Conservation (phyloP, 352 stramenopile species). For the Globisporangium acanthophoron region DNA sequence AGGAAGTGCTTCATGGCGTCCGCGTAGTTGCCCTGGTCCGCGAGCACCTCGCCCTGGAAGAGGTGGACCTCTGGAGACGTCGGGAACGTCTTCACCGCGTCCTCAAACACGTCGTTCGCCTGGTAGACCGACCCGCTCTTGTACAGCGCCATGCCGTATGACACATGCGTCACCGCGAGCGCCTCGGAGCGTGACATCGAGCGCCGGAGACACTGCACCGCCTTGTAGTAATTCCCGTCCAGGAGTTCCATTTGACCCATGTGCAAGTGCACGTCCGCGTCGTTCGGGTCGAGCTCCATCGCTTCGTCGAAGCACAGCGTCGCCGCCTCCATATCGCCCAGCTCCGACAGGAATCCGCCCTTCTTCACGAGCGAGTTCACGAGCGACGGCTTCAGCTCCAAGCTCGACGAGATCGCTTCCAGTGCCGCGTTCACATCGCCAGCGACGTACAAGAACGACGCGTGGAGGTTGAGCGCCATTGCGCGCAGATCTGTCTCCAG, state of each 20-base stretch:
- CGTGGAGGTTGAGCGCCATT: conserved; percentile 68
- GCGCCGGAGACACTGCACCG: conserved; percentile 62
- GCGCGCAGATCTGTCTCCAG: conserved; percentile 36
- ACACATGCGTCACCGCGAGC: conserved; percentile 68
- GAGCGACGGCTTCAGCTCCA: conserved; percentile 41
- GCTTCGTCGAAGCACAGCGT: conserved; percentile 58
- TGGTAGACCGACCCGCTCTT: conserved; percentile 81
- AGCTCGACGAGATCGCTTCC: conserved; percentile 51
- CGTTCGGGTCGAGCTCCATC: conserved; percentile 63
- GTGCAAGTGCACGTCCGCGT: conserved; percentile 75
- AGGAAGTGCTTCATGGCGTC: conserved; percentile 78
- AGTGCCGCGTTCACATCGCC: conserved; percentile 72
- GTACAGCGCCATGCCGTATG: conserved; percentile 85
- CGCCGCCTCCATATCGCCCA: conserved; percentile 62
- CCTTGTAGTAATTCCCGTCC: conserved; percentile 66
- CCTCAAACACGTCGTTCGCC: conserved; percentile 75
- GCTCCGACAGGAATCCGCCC: conserved; percentile 69
- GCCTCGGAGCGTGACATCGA: conserved; percentile 73
- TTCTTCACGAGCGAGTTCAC: conserved; percentile 81
- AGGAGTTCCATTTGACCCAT: conserved; percentile 80
- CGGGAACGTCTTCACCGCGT: conserved; percentile 58
- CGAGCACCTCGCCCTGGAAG: conserved; percentile 79
- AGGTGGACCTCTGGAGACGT: conserved; percentile 71
- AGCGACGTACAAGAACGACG: conserved; percentile 75
- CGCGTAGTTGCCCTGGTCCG: conserved; percentile 79